Conservation (phyloP, 108 stramenopile species). For the Craspedostauros australis region DNA sequence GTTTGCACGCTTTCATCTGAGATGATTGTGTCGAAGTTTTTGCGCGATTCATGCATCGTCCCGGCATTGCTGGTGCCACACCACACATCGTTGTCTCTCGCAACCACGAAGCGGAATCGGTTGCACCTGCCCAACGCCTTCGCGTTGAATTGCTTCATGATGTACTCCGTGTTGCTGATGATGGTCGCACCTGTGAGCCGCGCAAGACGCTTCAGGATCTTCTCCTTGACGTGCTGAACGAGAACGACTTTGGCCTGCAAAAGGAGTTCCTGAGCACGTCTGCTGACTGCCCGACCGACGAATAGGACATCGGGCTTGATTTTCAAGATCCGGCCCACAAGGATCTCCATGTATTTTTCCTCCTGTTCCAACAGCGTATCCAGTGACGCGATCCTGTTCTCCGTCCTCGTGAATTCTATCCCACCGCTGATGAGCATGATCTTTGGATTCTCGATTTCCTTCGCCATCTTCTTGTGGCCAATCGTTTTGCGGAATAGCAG, state of each 20-base stretch:
- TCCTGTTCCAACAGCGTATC: slow-evolving; percentile 92
- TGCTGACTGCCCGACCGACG: slow-evolving; percentile 76
- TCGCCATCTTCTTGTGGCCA: slow-evolving; percentile 81
- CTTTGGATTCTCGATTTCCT: slow-evolving; percentile 66
- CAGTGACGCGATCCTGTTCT: slow-evolving; percentile 77
- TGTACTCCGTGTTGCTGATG: slow-evolving; percentile 83
- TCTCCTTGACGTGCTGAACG: slow-evolving; percentile 86
- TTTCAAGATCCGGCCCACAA: slow-evolving; percentile 87
- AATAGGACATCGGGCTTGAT: slow-evolving; percentile 84
- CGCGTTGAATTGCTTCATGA: slow-evolving; percentile 76
- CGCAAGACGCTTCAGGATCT: slow-evolving; percentile 78
- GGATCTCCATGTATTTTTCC: slow-evolving; percentile 90
- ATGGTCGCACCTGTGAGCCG: slow-evolving; percentile 90
- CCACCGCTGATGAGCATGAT: slow-evolving; percentile 90
- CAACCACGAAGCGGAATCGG: slow-evolving; percentile 85
- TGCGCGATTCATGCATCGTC: slow-evolving; percentile 9
- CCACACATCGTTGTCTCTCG: slow-evolving; percentile 80
- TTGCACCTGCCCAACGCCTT: slow-evolving; percentile 61
- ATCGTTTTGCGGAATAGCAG: slow-evolving; percentile 89
- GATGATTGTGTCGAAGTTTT: slow-evolving; percentile 40
- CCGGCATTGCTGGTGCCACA: slow-evolving; percentile 15
- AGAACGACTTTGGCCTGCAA: slow-evolving; percentile 72
- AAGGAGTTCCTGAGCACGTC: slow-evolving; percentile 88
- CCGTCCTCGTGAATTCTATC: slow-evolving; percentile 89
- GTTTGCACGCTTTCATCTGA: slow-evolving; percentile 36